Percentiles rank a stretch among this genome's conserved stretches.
Evolutionary conservation across 2,329 filamentous ascomycete genomes (phyloP).

Genomic region (Fusarium subtropicale): DNA sequence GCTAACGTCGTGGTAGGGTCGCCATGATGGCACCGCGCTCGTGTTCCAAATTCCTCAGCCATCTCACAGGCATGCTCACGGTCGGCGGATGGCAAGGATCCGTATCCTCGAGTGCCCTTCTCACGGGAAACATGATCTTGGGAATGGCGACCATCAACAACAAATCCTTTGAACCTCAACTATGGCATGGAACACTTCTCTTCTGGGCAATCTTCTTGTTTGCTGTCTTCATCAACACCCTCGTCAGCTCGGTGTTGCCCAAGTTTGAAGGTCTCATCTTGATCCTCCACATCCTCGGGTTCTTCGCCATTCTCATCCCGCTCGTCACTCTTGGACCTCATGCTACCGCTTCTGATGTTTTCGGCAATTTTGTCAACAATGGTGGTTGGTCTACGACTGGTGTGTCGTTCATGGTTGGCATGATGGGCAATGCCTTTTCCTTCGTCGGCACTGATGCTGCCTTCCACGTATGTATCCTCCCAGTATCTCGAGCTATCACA

Average conservation of each 20-base stretch:
- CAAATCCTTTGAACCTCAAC: conserved; percentile 53
- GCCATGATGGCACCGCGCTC: conserved; percentile 61
- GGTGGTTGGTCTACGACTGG: conserved; percentile 58
- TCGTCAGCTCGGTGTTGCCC: conserved; percentile 59
- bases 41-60: conserved; percentile 65
- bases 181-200: conserved; percentile 63
- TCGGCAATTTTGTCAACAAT: conserved; percentile 57
- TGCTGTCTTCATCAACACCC: conserved; percentile 63
- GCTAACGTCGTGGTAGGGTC: conserved; percentile 50
- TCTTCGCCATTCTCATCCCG: conserved; percentile 50
- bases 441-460: conserved; percentile 50
- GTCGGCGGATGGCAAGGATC: conserved; percentile 60
- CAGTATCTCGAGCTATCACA: rapidly evolving
- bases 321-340: conserved; percentile 51
- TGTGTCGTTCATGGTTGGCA: conserved; percentile 59
- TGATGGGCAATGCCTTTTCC: conserved; percentile 56
- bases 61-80: conserved; percentile 62
- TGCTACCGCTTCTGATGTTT: conserved; percentile 53
- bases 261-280: conserved; percentile 63
- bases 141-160: conserved; percentile 48
- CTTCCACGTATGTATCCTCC: conserved; percentile 42
- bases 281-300: conserved; percentile 58
- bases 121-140: conserved; percentile 61
- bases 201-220: conserved; percentile 61
- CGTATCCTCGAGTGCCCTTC: conserved; percentile 52